Percentiles rank a stretch among this genome's conserved stretches.
These are phyloP conservation scores for Cenococcum geophilum DNA, from an alignment of 495 filamentous ascomycete species.

Conservation along the genomic window DNA sequence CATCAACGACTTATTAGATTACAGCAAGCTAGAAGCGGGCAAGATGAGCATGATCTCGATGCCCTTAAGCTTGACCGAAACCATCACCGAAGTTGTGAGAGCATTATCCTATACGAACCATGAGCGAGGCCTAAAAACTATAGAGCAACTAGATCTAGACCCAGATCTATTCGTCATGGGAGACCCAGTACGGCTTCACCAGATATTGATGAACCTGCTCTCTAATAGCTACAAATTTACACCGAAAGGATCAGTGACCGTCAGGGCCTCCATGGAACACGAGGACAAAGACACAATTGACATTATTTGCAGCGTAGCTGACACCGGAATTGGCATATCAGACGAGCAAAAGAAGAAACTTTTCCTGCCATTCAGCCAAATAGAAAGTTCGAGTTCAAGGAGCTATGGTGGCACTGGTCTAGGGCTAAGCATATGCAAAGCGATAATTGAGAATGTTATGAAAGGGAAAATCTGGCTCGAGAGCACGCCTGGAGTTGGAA, in stretches of 20 bases:
- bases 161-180: slow-evolving; percentile 76
- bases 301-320: slow-evolving; percentile 77
- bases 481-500: slow-evolving; percentile 66
- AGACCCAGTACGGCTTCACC: slow-evolving; percentile 83
- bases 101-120: slow-evolving; percentile 78
- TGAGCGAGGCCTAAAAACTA: slow-evolving; percentile 69
- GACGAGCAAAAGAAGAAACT: slow-evolving; percentile 74
- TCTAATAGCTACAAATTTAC: slow-evolving; percentile 95
- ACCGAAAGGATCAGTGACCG: slow-evolving; percentile 74
- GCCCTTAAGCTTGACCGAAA: slow-evolving; percentile 76
- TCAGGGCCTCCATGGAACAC: slow-evolving; percentile 60
- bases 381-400: slow-evolving; percentile 76
- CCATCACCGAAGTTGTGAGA: slow-evolving; percentile 79
- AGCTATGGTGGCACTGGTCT: slow-evolving; percentile 89
- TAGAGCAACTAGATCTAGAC: slow-evolving; percentile 62
- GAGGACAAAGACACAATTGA: slow-evolving; percentile 64
- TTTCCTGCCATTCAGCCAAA: slow-evolving; percentile 87
- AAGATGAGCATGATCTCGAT: slow-evolving; percentile 92
- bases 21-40: slow-evolving; percentile 87
- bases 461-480: slow-evolving; percentile 77
- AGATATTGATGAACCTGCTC: slow-evolving; percentile 88
- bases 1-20: slow-evolving; percentile 93
- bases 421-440: slow-evolving; percentile 89
- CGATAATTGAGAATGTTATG: slow-evolving; percentile 87
- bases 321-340: slow-evolving; percentile 86